phyloP scores from a whole-genome alignment of 495 filamentous ascomycete species.

The Neurospora hispaniola region DNA sequence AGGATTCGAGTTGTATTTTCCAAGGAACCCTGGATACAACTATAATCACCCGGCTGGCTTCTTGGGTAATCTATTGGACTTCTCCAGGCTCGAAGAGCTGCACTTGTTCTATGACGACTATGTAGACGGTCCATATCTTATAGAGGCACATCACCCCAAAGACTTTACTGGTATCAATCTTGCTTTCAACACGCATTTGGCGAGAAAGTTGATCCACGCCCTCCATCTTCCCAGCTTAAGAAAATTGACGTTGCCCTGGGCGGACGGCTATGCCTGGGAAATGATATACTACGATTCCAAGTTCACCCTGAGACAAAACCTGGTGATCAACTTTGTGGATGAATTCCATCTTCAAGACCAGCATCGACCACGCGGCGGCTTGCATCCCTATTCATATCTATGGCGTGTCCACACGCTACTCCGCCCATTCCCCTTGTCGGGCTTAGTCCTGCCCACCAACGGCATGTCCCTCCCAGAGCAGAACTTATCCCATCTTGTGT shows the following conservation, averaged over 20 bases:
- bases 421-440: background rate
- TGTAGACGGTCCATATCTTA: background rate
- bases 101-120: background rate
- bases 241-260: background rate
- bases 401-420: background rate
- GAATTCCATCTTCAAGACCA: background rate
- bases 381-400: background rate
- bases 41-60: background rate
- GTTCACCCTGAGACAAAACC: background rate
- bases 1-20: background rate
- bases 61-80: background rate
- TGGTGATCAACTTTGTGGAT: background rate
- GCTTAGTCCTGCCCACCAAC: background rate
- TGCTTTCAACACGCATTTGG: background rate
- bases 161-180: background rate
- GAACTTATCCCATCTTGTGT: background rate
- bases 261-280: background rate
- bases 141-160: no score
- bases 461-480: background rate
- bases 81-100: background rate
- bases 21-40: background rate
- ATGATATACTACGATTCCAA: background rate
- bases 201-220: background rate
- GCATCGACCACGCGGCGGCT: no score
- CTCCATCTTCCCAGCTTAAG: background rate